Base-by-base conservation (phyloP, 169 alveolate genomes). In the Babesia divergens region DNA sequence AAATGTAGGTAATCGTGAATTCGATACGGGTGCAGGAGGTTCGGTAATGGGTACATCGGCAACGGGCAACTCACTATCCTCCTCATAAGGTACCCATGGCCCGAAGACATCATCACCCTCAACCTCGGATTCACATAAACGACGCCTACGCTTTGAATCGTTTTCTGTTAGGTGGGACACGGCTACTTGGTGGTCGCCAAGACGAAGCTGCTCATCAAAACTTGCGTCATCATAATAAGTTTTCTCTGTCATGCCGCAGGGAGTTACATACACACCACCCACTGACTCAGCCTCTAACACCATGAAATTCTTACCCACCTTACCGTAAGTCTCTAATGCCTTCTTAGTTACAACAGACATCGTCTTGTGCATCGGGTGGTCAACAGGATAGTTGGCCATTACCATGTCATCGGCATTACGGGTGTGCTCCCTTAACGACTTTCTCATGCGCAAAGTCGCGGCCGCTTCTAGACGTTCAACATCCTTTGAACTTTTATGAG, bases 11-110 rank as follows among this genome's bases (percentile, higher is more conserved):
- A 35, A 4, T 46, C 56, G 58, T 24, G 60, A 65, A 4, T 47
- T 28, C 0, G 29, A 42, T 14, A 5, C 67, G 34, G 4, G 26
- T 16, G 34, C 82, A 5, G 26, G 18, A 2, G 38, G 24, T 2
- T 6, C 26, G 2, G 32, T 34, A 18, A 44, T 24, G 7, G 50
- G 32, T 2, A 69, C 40, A 24, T 56, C 72, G 0, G 75, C 72
- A 0, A 49, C 86, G 6, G 82, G 82, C 16, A 69, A 38, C 40
- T 58, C 74, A 1, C 3, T 76, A 0, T 22, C 20, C 31, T 77
- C 86, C 31, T 77, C 86, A 31, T 54, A 77, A n/a, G 86, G 86
- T 11, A 67, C 40, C 86, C 86, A 77, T 16, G 86, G 82, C 9
- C 86, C 86, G 43, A 77, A 77, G 24, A 67, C 51, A 18, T 49